Percentiles rank a stretch among this genome's conserved stretches.
phyloP scores from a whole-genome alignment of 306 rosid genomes.

The Cicer cuneatum region DNA sequence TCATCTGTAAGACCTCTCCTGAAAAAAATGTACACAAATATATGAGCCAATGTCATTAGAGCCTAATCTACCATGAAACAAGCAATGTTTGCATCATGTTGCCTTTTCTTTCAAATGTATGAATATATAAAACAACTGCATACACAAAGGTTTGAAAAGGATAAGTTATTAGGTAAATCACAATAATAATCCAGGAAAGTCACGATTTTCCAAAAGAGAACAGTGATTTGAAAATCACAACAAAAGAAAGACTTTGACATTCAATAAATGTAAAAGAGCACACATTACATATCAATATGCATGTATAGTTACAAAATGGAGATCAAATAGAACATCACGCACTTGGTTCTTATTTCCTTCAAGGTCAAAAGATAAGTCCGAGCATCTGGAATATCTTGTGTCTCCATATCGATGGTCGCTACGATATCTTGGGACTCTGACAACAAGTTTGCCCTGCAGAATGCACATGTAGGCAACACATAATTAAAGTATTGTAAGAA shows the following conservation, averaged over 20 bases:
- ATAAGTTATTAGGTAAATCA: conserved; percentile 19
- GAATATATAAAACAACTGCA: background rate
- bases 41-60: conserved; percentile 22
- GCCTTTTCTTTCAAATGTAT: conserved; percentile 11
- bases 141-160: conserved; percentile 3
- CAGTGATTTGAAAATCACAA: background rate
- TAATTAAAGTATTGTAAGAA: background rate
- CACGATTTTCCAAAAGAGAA: conserved; percentile 9
- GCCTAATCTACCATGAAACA: conserved; percentile 19
- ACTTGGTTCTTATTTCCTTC: conserved; percentile 86
- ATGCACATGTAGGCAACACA: conserved; percentile 34
- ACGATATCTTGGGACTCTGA: conserved; percentile 72
- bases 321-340: conserved; percentile 42
- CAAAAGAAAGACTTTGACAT: conserved; percentile 7
- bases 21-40: conserved; percentile 34
- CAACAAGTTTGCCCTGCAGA: conserved; percentile 71
- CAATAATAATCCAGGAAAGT: background rate
- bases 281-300: conserved; percentile 10
- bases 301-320: conserved; percentile 37
- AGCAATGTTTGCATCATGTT: background rate
- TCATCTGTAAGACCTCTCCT: conserved; percentile 85
- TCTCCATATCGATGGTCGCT: conserved; percentile 59
- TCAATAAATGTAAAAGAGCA: conserved; percentile 10
- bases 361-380: conserved; percentile 78
- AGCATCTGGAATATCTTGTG: conserved; percentile 89